Conservation (phyloP, 1,284 basidiomycete species). For the Leccinum ponderosum region DNA sequence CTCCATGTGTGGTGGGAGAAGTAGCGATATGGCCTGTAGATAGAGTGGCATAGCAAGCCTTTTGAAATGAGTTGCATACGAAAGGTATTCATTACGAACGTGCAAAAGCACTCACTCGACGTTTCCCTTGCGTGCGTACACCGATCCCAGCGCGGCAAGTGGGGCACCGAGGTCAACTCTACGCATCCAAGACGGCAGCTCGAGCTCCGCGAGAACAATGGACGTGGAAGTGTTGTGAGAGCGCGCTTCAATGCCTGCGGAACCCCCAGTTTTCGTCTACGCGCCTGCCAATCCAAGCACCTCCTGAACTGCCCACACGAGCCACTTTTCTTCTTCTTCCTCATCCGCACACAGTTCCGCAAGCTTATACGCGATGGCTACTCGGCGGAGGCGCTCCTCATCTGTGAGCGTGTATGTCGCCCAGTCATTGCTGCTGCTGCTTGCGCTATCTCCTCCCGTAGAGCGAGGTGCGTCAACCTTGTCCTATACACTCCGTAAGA, state of each 20-base stretch:
- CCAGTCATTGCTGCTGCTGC: constrained; percentile 14
- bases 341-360: constrained; percentile 53
- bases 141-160: constrained; percentile 64
- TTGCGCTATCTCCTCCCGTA: constrained; percentile 2
- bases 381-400: constrained; percentile 56
- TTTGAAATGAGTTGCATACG: constrained; percentile 2
- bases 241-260: not conserved
- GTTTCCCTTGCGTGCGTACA: constrained; percentile 61
- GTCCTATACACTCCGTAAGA: constrained; percentile 47
- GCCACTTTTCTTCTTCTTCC: constrained; percentile 56
- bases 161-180: constrained; percentile 65
- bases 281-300: constrained; percentile 44
- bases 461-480: constrained; percentile 7
- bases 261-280: not conserved
- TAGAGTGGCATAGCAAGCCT: constrained; percentile 70
- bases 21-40: constrained; percentile 63
- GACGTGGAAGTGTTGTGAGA: constrained; percentile 3
- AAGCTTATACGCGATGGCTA: constrained; percentile 68
- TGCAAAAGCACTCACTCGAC: constrained; percentile 49
- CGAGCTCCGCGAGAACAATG: constrained; percentile 48
- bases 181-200: constrained; percentile 63
- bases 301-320: constrained; percentile 64
- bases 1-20: constrained; percentile 52
- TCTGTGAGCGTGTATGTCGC: constrained; percentile 34
- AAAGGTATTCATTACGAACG: not conserved